Base-by-base conservation (phyloP, 2,329 filamentous ascomycete species). In the Ascochyta clinopodiicola region DNA sequence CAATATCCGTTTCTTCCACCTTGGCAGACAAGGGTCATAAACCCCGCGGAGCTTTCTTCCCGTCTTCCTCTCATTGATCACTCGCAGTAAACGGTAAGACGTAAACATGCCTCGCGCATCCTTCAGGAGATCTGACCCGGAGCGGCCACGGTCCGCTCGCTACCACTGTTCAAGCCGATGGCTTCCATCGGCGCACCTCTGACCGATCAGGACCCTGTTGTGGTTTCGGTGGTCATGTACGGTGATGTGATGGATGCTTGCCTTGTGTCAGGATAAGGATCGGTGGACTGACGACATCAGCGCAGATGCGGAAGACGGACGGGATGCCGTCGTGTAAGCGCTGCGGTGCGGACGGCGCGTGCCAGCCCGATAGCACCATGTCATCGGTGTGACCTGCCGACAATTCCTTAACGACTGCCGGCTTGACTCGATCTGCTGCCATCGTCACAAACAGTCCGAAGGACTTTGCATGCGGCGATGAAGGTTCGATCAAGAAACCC, bases 321-420 rank as follows among this genome's bases (percentile, higher is more conserved):
- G 44, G 40, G 39, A 50, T 50, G 51, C 45, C 45, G 45, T 50
- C 36, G 35, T 45, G 45, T 17, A 44, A 50, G 44, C 37, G 27
- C 46, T 49, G 47, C 53, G 44, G 58, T 55, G 58, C 60, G 63
- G 56, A 46, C 60, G 60, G 63, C 46, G 56, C 43, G 54, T 57
- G 52, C 46, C 55, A 55, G 56, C 44, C 47, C 53, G 52, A 54
- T 49, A 53, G 37, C 54, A 40, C 38, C 35, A 46, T 55, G 36
- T 59, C 17, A 65, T 63, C 62, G 57, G 57, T 65, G 53, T 59
- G 61, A 57, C 43, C 44, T 54, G 56, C 52, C 42, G 36, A 34
- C 38, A 21, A 27, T 24, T 19, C 3, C 21, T 24, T 5, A 42
- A 42, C 38, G 25, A 25, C 53, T 47, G 43, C 34, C 40, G 12